phyloP scores from a whole-genome alignment of 495 filamentous ascomycete genomes.

The Tuber calosporum region DNA sequence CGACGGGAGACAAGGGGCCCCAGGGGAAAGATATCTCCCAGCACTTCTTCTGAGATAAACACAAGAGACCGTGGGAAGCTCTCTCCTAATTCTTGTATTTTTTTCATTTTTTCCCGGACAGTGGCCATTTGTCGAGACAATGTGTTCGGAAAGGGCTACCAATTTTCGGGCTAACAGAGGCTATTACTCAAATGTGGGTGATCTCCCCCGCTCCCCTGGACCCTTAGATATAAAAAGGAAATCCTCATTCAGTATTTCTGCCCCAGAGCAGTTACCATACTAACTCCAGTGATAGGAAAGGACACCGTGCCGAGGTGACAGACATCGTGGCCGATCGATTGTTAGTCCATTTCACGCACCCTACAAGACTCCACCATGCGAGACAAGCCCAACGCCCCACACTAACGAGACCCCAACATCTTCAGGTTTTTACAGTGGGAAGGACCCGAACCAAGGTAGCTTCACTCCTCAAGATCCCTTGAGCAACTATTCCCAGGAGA shows the following conservation, averaged over 20 bases:
- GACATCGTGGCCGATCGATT: not conserved
- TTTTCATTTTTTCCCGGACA: not conserved
- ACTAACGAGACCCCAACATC: no score
- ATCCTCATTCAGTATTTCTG: not conserved
- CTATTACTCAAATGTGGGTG: not conserved
- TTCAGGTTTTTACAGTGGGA: no score
- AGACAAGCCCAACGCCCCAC: no score
- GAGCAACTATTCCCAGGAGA: not conserved
- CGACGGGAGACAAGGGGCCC: not conserved
- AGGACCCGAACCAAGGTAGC: no score
- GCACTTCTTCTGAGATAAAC: not conserved
- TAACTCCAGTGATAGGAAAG: not conserved
- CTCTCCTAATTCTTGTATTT: no score
- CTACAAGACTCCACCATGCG: no score
- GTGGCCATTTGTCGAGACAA: not conserved
- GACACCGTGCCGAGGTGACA: not conserved
- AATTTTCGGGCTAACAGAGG: not conserved
- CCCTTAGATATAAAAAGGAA: not conserved
- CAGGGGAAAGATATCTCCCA: not conserved
- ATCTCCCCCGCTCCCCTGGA: not conserved
- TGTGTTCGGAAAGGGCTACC: not conserved
- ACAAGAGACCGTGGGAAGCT: not conserved
- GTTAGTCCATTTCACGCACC: not conserved
- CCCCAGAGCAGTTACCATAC: no score
- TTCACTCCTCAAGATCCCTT: not conserved